Base-by-base conservation (phyloP, 495 filamentous ascomycete genomes). In the Daldinia grandis region DNA sequence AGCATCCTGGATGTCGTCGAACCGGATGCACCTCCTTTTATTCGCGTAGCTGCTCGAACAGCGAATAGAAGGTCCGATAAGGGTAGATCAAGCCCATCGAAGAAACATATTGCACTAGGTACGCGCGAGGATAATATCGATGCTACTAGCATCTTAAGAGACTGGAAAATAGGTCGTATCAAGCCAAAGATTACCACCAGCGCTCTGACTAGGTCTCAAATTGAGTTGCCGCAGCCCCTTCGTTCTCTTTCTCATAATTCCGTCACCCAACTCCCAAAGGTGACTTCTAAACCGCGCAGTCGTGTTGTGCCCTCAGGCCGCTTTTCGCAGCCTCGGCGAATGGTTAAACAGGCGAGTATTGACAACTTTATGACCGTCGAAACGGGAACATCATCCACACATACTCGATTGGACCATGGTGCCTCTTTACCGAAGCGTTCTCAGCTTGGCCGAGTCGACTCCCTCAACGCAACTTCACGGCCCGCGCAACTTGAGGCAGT, bases 141-240 rank as follows among this genome's bases (percentile, higher is more conserved):
- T 75, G 91, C 88, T 0, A 88, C 89, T 50, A 78, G 81, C 14
- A 82, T 88, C 12, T 79, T 99, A 53, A 82, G 80, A 21, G 85
- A 91, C 61, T 99, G 95, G 95, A 90, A 87, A 74, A 84, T 82
- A 64, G 94, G 94, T 6, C 87, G 78, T 40, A 88, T 94, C 51
- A 78, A 75, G 21, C 87, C 86, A 54, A 81, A 74, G 47, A 74
- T 80, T 38, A 64, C 71, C 35, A 44, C 56, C 25, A 59, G 24
- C 14, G 19, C 49, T n/a, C 5, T 28, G 21, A 31, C 6, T 0
- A 58, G 37, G 50, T 15, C 44, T 19, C 58, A 40, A 64, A 27
- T 44, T 17, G 63, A 74, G 31, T 69, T 72, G 19, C 71, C 58
- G 19, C 66, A 70, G 17, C 73, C 80, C 1, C 67, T 80, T 35